phyloP scores from a whole-genome alignment of 2,329 filamentous ascomycete species.

The Basipetospora chlamydospora region DNA sequence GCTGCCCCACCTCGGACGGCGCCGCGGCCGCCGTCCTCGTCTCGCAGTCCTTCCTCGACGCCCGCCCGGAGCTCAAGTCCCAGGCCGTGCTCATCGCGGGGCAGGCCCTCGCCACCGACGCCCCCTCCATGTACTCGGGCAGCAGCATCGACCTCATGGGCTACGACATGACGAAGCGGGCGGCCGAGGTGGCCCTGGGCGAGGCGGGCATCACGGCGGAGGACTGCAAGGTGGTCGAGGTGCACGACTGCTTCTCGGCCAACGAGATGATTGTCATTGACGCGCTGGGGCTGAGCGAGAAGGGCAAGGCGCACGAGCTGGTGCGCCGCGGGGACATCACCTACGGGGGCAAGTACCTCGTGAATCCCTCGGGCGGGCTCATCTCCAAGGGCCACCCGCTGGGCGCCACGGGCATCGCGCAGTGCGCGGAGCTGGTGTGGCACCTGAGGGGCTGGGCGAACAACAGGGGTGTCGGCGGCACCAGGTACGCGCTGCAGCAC shows the following conservation, averaged over 20 bases:
- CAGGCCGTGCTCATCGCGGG: constrained; percentile 85
- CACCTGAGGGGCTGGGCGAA: constrained; percentile 93
- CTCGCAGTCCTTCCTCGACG: constrained; percentile 76
- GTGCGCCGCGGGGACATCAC: constrained; percentile 81
- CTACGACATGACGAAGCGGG: constrained; percentile 66
- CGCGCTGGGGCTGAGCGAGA: constrained; percentile 62
- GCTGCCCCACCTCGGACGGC: constrained; percentile 91
- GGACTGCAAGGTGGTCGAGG: constrained; percentile 73
- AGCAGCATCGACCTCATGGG: constrained; percentile 82
- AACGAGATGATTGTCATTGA: constrained; percentile 91
- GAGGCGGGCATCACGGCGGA: constrained; percentile 56
- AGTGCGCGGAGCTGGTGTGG: constrained; percentile 92
- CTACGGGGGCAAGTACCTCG: constrained; percentile 67
- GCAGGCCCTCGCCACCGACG: constrained; percentile 76
- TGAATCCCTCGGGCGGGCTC: constrained; percentile 88
- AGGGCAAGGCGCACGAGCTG: constrained; percentile 82
- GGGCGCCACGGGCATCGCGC: constrained; percentile 84
- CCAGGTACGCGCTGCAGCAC: constrained; percentile 69
- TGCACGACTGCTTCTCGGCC: constrained; percentile 93
- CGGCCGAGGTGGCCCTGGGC: constrained; percentile 51
- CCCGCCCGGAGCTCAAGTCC: constrained; percentile 63
- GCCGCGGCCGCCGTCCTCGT: constrained; percentile 80
- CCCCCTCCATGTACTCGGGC: constrained; percentile 60
- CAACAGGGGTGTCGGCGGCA: constrained; percentile 56
- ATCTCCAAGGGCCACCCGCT: constrained; percentile 95